A percentile compares a stretch with the other conserved stretches of the same genome.
Evolutionary conservation across 163 green algal species (phyloP).

Genomic region (Chlamydomonas reinhardtii): DNA sequence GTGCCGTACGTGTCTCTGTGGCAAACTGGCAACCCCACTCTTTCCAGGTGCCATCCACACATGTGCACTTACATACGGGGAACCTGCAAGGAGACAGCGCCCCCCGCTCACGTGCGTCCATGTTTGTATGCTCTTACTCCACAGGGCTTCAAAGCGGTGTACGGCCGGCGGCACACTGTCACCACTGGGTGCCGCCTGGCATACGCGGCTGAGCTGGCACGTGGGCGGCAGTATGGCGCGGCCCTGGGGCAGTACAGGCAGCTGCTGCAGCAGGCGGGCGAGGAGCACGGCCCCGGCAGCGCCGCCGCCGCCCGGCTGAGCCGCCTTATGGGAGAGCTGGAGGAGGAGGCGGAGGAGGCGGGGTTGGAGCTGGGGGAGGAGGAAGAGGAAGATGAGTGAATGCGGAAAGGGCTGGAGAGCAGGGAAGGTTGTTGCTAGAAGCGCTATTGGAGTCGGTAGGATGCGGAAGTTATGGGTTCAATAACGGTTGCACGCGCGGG

Average conservation of each 20-base stretch:
- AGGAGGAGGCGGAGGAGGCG: conserved; percentile 30
- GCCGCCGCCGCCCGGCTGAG: conserved; percentile 15
- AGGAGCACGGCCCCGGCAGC: conserved; percentile 29
- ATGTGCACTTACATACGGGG: too few species aligned
- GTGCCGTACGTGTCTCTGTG: too few species aligned
- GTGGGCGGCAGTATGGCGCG: background rate
- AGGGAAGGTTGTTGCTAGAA: too few species aligned
- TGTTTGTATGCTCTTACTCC: too few species aligned
- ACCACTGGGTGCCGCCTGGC: conserved; percentile 19
- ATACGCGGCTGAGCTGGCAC: background rate
- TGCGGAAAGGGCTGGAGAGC: too few species aligned
- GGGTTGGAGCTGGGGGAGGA: background rate
- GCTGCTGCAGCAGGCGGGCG: conserved; percentile 7
- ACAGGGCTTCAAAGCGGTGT: conserved; percentile 27
- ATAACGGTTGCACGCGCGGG: too few species aligned
- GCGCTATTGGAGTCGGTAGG: too few species aligned
- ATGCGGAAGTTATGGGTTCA: too few species aligned
- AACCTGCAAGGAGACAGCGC: too few species aligned
- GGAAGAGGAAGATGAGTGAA: background rate
- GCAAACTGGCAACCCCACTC: too few species aligned
- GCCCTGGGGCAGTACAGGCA: conserved; percentile 12
- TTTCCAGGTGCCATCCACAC: too few species aligned
- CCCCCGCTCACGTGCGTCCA: too few species aligned
- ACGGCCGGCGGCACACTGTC: conserved; percentile 9
- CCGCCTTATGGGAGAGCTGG: conserved; percentile 14